Evolutionary conservation across 176 grass and related monocot genomes (phyloP), one percentile per base, ranked within the genome.

Genomic region (Guadua angustifolia): DNA sequence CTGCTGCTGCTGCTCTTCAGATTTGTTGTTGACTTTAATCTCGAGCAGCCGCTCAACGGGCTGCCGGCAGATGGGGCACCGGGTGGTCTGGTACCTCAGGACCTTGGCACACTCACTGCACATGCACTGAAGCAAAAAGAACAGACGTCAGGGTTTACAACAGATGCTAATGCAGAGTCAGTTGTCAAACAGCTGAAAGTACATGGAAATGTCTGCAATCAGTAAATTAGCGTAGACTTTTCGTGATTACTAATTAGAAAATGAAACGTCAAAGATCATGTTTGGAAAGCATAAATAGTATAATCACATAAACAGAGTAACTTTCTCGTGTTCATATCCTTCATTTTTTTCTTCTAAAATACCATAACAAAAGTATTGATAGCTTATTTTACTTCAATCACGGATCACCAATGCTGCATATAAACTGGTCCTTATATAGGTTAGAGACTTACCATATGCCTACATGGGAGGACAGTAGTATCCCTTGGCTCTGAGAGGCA

Each of bases 41-140:
- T 98, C 95, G 2, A 98, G 87, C 21, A 98, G 85, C 58, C 93
- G 80, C 69, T 98, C 95, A 16, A 98, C 93, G 0, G 95, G 95
- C 87, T 98, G 93, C 32, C 93, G 71, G 89, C 95, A 98, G 80
- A 98, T 98, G 9, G 95, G 95, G 87, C 95, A 98, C 36, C 93
- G 82, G 13, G 90, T 98, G 9, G 92, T 91, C 62, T 98, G 93
- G 70, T 91, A 98, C 89, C 95, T 89, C n/a, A 95, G 88, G 75
- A 95, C 91, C 91, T 95, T 98, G 60, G 95, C 95, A 15, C 95
- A 98, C 67, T 88, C 89, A 69, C 93, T 98, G 91, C 95, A 98
- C 95, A 98, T 93, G 77, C 95, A 98, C 95, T 98, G 93, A 22
- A 71, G 40, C 53, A 68, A 84, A 86, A 83, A 72, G 7, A 69